phyloP scores from a whole-genome alignment of 371 early-diverging fungal species.

The Apophysomyces variabilis region DNA sequence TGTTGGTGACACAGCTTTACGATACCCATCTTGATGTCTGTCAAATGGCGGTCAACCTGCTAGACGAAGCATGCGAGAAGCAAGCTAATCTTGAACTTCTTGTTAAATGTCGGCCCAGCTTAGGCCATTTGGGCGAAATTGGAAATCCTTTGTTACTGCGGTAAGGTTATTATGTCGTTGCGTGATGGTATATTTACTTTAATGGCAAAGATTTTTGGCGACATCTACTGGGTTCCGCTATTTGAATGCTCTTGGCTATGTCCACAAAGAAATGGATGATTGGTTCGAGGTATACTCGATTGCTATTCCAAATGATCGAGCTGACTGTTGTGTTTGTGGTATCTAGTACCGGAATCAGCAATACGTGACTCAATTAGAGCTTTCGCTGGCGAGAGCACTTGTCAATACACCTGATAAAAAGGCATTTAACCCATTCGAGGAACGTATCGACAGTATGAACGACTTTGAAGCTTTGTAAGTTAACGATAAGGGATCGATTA shows the following conservation, averaged over 20 bases:
- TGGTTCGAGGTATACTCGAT: conserved; percentile 78
- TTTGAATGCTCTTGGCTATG: conserved; percentile 72
- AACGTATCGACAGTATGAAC: conserved; percentile 51
- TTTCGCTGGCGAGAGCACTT: conserved; percentile 72
- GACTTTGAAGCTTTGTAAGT: conserved; percentile 51
- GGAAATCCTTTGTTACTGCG: conserved; percentile 72
- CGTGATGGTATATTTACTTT: not conserved
- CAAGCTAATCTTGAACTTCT: conserved; percentile 69
- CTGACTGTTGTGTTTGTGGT: conserved; percentile 1
- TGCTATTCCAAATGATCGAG: not conserved
- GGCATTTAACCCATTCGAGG: conserved; percentile 49
- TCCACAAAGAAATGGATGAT: conserved; percentile 78
- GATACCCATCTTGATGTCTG: conserved; percentile 80
- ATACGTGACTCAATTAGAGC: conserved; percentile 81
- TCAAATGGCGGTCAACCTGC: conserved; percentile 70
- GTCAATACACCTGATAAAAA: conserved; percentile 52
- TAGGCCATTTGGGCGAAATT: conserved; percentile 77
- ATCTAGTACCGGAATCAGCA: conserved; percentile 76
- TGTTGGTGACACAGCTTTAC: conserved; percentile 81
- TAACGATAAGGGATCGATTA: not conserved
- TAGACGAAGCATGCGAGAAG: conserved; percentile 78
- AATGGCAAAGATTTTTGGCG: conserved; percentile 60
- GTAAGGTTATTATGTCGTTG: conserved; percentile 22
- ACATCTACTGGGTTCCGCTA: conserved; percentile 76
- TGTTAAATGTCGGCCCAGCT: conserved; percentile 70